Conservation (phyloP, 2,329 filamentous ascomycete genomes). For the Botrytis tulipae region DNA sequence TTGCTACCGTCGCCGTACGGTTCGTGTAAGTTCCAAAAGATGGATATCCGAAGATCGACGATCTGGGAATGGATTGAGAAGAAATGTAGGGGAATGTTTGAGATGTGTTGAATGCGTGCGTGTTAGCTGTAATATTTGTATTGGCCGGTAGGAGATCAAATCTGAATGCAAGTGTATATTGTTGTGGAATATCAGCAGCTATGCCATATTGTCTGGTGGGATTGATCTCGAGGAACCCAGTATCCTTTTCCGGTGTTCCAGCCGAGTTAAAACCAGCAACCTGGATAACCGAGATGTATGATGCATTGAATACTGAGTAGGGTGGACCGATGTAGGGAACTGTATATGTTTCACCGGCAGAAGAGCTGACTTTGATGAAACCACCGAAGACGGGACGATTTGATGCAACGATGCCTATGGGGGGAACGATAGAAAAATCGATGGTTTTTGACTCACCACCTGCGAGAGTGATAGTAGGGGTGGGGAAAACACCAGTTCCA, state of each 20-base stretch:
- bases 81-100: neutral
- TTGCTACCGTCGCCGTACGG: neutral
- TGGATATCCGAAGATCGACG: slow-evolving; percentile 12
- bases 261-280: neutral
- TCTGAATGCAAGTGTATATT: slow-evolving; percentile 10
- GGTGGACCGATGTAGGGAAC: slow-evolving; percentile 35
- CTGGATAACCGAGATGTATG: slow-evolving; percentile 11
- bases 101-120: neutral
- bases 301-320: slow-evolving; percentile 31
- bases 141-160: slow-evolving; percentile 22
- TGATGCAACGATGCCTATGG: slow-evolving; percentile 24
- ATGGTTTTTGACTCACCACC: slow-evolving; percentile 27
- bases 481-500: slow-evolving; percentile 29
- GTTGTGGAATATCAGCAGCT: slow-evolving; percentile 13
- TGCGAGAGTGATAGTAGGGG: slow-evolving; percentile 26
- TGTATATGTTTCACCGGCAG: slow-evolving; percentile 26
- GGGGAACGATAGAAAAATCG: slow-evolving; percentile 27
- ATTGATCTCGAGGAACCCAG: slow-evolving; percentile 12
- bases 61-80: neutral
- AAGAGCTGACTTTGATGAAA: slow-evolving; percentile 29
- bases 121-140: slow-evolving; percentile 12
- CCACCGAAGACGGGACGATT: slow-evolving; percentile 34
- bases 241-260: neutral
- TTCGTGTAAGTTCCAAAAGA: slow-evolving; percentile 19
- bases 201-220: slow-evolving; percentile 12